Evolutionary conservation across 805 yeast species (phyloP), one percentile per base, ranked within the genome.

Genomic region (Yamadazyma olivae): DNA sequence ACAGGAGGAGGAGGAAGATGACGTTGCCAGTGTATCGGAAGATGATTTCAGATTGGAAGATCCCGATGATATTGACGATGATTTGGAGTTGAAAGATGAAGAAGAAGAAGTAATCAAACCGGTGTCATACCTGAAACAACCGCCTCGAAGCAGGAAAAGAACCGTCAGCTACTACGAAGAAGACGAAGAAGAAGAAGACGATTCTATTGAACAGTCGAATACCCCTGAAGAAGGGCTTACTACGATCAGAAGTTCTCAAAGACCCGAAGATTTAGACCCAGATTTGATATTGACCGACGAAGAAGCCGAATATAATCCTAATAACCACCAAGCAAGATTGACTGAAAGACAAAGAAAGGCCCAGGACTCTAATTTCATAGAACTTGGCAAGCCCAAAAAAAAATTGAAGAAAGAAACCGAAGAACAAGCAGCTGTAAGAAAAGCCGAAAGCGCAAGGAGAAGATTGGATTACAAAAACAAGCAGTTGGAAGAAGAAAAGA

Each of bases 401-500:
- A 59, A 63, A 17, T 78, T 77, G 54, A 75, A 74, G 42, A 70
- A 71, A 23, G 71, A 85, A 36, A 81, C 95, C 0, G 96, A 82
- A 39, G 96, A 91, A 56, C 95, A 90, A 60, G 73, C 80, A 26
- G 86, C 84, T 31, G 59, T 87, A 40, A 74, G 89, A 30, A 79
- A 89, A 44, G 86, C 95, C 1, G 99, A 91, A 56, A 81, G 78
- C 50, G 91, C 96, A 0, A 74, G 98, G 50, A 79, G 89, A 57
- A 72, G 99, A 46, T 85, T 84, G 57, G 90, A 91, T 54, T 74
- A 88, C 50, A 80, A 82, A 47, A 89, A 82, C 50, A 82, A 83
- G 61, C 79, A 83, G 45, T 63, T 87, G 27, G 97, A 90, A 53
- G 96, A 87, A 57, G 98, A 93, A 59, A 93, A 93, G 56, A 77